Conservation (phyloP, 2,329 filamentous ascomycete genomes). For the Teratosphaeria nubilosa region DNA sequence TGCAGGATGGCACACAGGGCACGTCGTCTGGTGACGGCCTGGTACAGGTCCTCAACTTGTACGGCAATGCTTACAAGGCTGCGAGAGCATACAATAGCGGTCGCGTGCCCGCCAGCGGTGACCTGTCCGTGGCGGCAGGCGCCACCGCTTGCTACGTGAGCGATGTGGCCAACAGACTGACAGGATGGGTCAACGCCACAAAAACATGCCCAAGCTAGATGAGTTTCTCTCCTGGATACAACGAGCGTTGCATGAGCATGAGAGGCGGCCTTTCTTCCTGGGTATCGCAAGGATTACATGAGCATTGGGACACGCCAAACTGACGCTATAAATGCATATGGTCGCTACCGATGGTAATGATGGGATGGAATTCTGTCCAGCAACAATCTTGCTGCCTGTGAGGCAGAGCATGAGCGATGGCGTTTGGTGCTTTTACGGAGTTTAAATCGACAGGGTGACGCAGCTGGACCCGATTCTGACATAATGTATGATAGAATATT, state of each 20-base stretch:
- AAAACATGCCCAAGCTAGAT: background rate
- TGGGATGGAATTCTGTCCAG: background rate
- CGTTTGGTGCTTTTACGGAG: background rate
- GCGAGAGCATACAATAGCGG: conserved; percentile 43
- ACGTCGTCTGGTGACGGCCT: conserved; percentile 35
- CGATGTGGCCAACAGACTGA: conserved; percentile 42
- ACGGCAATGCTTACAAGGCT: conserved; percentile 30
- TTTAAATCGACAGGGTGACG: background rate
- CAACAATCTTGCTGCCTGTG: background rate
- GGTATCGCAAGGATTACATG: background rate
- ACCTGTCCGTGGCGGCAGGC: conserved; percentile 35
- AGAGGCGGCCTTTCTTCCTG: background rate
- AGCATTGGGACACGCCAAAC: background rate
- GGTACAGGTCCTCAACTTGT: conserved; percentile 26
- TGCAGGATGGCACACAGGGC: conserved; percentile 35
- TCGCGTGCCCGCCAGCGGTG: conserved; percentile 20
- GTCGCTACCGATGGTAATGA: background rate
- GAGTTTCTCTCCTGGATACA: background rate
- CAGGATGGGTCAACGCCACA: conserved; percentile 28
- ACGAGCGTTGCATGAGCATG: background rate
- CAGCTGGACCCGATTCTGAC: background rate
- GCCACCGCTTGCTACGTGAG: conserved; percentile 42
- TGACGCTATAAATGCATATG: background rate
- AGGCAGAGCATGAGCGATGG: background rate
- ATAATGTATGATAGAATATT: background rate